A percentile compares a stretch with the other conserved stretches of the same genome.
Evolutionary conservation across 495 filamentous ascomycete species (phyloP).

Genomic region (Xylaria acuta): DNA sequence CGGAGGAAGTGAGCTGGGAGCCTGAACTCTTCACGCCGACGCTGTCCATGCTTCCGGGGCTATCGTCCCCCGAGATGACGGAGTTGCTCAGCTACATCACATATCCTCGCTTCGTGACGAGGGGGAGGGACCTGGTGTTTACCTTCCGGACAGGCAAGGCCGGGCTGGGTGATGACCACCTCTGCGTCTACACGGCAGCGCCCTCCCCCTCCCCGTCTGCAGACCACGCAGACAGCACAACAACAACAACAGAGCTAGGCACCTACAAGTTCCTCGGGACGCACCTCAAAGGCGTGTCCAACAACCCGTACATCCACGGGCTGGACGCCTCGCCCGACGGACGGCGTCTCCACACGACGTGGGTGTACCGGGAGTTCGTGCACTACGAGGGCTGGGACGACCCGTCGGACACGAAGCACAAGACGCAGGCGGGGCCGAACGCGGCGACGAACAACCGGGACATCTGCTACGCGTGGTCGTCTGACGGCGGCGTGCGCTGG

Average conservation of each 20-base stretch:
- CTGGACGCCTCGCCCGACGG: conserved; percentile 38
- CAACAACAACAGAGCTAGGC: conserved; percentile 6
- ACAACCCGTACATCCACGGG: conserved; percentile 59
- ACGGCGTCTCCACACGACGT: conserved; percentile 47
- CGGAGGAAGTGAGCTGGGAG: conserved; percentile 44
- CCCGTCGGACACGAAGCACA: conserved; percentile 48
- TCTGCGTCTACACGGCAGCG: conserved; percentile 45
- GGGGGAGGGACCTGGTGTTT: conserved; percentile 44
- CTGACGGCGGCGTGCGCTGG: conserved; percentile 51
- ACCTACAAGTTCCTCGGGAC: conserved; percentile 44
- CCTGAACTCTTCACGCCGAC: conserved; percentile 49
- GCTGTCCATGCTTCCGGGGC: conserved; percentile 47
- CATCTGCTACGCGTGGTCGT: conserved; percentile 53
- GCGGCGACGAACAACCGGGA: conserved; percentile 54
- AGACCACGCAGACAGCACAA: neutral
- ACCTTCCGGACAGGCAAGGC: conserved; percentile 57
- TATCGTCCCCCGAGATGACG: conserved; percentile 28
- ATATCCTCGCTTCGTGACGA: conserved; percentile 54
- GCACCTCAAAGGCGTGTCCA: conserved; percentile 50
- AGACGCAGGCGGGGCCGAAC: conserved; percentile 52
- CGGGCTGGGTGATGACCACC: conserved; percentile 54
- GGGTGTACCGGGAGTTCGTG: conserved; percentile 56
- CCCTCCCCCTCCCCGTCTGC: neutral
- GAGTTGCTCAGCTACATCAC: conserved; percentile 49
- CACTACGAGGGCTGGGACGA: conserved; percentile 52